Base-by-base conservation (phyloP, 345 rosid species). In the Hibiscus mutabilis region DNA sequence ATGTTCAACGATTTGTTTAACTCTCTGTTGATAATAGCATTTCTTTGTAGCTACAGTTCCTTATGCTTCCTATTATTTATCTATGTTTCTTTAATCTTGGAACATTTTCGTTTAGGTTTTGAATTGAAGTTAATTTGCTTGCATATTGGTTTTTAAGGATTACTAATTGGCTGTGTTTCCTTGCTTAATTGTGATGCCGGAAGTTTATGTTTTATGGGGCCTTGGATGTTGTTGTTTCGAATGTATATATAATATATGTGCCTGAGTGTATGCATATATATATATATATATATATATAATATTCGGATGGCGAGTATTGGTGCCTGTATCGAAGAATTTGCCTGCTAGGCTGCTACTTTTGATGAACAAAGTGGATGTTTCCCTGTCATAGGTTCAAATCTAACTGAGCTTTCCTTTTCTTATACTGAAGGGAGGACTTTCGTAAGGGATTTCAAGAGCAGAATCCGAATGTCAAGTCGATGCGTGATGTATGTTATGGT, bases 401-500 rank as follows among this genome's bases (percentile, higher is more conserved):
- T 76, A 53, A 75, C 52, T 40, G 63, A 51, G 33, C 55, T 58
- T 69, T 67, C 31, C 51, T 74, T 16, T 10, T 33, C 33, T 72
- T 44, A 29, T 68, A 57, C 27, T 73, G 52, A 79, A 91, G 97
- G 87, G 92, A 91, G 80, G 90, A 94, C 74, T 94, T 90, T 67
- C 86, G 95, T 15, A 90, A 91, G 82, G 95, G 77, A 71, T 90
- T 82, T 80, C 89, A 94, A 76, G 90, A 82, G 82, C 86, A 84
- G 82, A 94, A 91, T 69, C 97, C 96, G 1, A 86, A 82, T 76
- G 83, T 91, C 76, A 91, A 85, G 91, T 84, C 91, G 63, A 90
- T 91, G 98, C 88, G 95, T 6, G 95, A 87, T 80, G 97, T 91
- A 82, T 33, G 88, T 84, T 21, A 47, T 51, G 21, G 18, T 72